A percentile compares a stretch with the other conserved stretches of the same genome.
Conservation (phyloP, 2,329 filamentous ascomycete genomes). For the Alternaria conjuncta region DNA sequence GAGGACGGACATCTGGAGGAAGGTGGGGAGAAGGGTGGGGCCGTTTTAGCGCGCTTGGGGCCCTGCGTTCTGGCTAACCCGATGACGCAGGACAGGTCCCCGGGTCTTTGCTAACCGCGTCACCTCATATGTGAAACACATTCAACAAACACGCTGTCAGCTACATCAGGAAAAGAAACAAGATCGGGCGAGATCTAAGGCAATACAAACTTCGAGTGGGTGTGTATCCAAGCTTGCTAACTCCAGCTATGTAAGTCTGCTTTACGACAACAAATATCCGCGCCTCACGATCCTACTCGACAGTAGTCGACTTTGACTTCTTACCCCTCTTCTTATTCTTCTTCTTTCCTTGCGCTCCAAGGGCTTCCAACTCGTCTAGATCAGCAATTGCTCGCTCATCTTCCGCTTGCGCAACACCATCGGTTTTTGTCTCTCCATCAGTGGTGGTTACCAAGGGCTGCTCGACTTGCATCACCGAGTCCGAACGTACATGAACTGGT, state of each 20-base stretch:
- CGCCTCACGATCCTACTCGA: neutral
- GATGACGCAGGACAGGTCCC: neutral
- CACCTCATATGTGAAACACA: no score
- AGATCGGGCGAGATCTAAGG: no score
- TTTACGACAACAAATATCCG: no score
- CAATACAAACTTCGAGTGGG: no score
- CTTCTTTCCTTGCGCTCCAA: neutral
- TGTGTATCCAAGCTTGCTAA: neutral
- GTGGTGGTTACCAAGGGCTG: neutral
- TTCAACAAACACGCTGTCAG: no score
- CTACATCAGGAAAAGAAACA: no score
- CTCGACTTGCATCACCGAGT: conserved; percentile 23
- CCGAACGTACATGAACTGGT: conserved; percentile 11
- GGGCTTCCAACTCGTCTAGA: accelerated
- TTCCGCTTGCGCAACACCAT: neutral
- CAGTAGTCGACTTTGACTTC: accelerated
- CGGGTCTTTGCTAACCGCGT: neutral
- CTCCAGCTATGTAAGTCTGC: neutral
- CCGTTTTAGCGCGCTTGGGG: neutral
- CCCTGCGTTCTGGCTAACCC: neutral
- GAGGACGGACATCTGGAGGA: no score
- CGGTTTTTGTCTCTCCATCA: neutral
- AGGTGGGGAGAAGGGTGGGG: neutral
- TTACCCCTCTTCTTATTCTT: neutral
- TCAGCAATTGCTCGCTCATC: neutral